Conservation (phyloP, 805 yeast genomes). For the Blastobotrys terrestris region DNA sequence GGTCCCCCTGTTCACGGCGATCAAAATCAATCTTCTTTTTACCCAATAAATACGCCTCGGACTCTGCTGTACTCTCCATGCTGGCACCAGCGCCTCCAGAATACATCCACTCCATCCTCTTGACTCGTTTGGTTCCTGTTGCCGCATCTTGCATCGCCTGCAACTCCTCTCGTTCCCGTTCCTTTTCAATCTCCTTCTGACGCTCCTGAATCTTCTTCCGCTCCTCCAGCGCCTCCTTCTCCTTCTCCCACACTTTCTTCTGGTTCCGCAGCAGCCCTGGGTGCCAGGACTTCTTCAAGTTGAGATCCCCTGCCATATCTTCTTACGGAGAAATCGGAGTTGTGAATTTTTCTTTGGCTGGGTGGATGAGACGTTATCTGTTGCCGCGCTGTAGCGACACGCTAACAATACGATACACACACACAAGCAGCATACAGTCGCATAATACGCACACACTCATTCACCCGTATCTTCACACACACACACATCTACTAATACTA, state of each 20-base stretch:
- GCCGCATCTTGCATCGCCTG: conserved; percentile 39
- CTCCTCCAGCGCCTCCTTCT: conserved; percentile 71
- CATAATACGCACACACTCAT: not conserved
- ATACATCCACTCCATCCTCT: conserved; percentile 84
- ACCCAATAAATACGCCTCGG: conserved; percentile 53
- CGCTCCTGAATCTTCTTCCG: conserved; percentile 56
- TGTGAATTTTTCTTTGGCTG: not conserved
- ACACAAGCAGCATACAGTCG: not conserved
- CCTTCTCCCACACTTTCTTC: conserved; percentile 76
- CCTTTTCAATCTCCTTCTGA: conserved; percentile 56
- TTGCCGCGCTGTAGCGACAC: not conserved
- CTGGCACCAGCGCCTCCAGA: conserved; percentile 38
- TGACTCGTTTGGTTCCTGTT: conserved; percentile 34
- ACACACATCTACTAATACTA: too few species aligned
- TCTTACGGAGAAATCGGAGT: not conserved
- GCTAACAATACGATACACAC: not conserved
- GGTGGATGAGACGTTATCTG: not conserved
- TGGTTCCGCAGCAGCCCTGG: conserved; percentile 83
- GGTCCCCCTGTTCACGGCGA: not conserved
- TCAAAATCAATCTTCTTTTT: conserved; percentile 38
- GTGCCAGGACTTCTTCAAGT: conserved; percentile 93
- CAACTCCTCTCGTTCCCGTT: conserved; percentile 54
- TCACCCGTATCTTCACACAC: too few species aligned
- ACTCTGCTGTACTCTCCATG: conserved; percentile 32
- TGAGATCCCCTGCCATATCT: conserved; percentile 64